Evolutionary conservation across 148 eudicot genomes (phyloP).

Genomic region (Chenopodium album): DNA sequence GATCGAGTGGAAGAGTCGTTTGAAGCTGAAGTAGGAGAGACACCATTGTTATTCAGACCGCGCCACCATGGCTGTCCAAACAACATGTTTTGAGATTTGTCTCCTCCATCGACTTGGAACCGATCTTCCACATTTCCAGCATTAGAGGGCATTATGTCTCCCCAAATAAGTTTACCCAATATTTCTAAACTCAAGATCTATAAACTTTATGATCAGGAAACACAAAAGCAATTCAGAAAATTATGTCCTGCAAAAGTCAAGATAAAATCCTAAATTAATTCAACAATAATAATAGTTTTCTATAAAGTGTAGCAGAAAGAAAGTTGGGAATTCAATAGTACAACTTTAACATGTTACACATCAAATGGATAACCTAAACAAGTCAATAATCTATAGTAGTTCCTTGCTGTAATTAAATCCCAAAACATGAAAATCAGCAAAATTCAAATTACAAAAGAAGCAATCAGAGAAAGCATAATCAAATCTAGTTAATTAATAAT

Average conservation of each 20-base stretch:
- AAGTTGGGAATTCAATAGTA: neutral
- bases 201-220: neutral
- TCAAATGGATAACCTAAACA: neutral
- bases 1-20: constrained; percentile 5
- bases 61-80: constrained; percentile 66
- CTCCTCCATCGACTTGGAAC: constrained; percentile 27
- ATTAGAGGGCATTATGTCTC: constrained; percentile 43
- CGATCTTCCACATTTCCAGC: constrained; percentile 33
- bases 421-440: no score
- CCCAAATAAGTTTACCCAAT: neutral
- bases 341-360: neutral
- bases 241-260: constrained; percentile 11
- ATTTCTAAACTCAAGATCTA: constrained; percentile 15
- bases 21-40: constrained; percentile 22
- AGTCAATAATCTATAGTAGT: no score
- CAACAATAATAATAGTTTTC: neutral
- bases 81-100: constrained; percentile 23
- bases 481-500: no score
- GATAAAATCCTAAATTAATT: neutral
- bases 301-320: neutral
- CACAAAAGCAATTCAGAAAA: neutral
- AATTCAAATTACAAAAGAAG: no score
- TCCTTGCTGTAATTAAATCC: no score
- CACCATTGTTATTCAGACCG: constrained; percentile 34
- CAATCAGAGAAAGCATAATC: no score